Percentiles rank a stretch among this genome's conserved stretches.
These are phyloP conservation scores for Lepidopterella palustris DNA, from an alignment of 495 filamentous ascomycete genomes.

Conservation along the genomic window DNA sequence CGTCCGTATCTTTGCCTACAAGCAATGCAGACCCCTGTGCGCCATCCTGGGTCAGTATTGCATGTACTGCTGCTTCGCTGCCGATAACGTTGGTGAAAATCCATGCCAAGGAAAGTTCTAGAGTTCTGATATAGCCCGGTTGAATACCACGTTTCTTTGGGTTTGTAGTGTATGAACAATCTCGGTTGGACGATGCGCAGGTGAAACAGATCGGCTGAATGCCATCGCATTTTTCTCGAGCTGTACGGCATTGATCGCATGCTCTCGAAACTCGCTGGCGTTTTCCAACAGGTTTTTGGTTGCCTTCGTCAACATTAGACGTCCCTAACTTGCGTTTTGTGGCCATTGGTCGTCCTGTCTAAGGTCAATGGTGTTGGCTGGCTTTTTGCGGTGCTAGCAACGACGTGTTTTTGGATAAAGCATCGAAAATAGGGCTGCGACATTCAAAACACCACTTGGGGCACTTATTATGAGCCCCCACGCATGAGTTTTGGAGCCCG, in stretches of 20 bases:
- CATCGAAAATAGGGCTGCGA: too few relatives aligned
- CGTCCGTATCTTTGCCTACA: constrained; percentile 22
- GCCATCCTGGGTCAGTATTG: constrained; percentile 12
- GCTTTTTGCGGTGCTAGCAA: background rate
- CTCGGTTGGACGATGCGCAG: constrained; percentile 51
- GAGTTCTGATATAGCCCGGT: constrained; percentile 55
- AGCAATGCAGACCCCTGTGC: constrained; percentile 12
- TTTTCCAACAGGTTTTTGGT: constrained; percentile 30
- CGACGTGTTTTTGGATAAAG: too few relatives aligned
- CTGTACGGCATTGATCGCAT: constrained; percentile 60
- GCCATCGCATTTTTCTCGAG: constrained; percentile 63
- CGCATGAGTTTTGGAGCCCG: too few relatives aligned
- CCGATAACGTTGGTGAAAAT: constrained; percentile 33
- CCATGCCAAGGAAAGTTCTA: constrained; percentile 48
- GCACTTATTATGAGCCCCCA: too few relatives aligned
- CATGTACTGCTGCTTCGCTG: constrained; percentile 33
- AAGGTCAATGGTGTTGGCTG: background rate
- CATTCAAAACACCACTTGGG: too few relatives aligned
- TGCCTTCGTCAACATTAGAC: background rate
- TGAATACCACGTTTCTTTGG: constrained; percentile 67
- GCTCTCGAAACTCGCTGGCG: constrained; percentile 61
- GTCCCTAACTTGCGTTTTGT: constrained; percentile 10
- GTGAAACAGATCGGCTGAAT: constrained; percentile 56
- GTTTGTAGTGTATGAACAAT: constrained; percentile 62
- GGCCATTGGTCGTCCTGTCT: background rate